phyloP scores from a whole-genome alignment of 768 basidiomycete species.

The Boletus pseudo-olivaceus region DNA sequence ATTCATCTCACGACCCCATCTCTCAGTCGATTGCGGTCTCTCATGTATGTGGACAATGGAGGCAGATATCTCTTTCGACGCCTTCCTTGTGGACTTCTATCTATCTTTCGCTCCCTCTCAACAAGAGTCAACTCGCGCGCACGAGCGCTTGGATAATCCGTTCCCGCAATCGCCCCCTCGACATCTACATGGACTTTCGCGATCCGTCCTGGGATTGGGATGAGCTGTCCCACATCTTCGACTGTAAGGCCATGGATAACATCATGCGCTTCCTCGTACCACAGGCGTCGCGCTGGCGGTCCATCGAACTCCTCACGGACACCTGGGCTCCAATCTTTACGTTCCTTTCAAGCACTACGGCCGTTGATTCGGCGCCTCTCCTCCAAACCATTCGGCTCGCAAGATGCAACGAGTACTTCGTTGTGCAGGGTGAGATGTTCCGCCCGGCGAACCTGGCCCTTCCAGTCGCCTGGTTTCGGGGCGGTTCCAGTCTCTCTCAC shows the following conservation, averaged over 20 bases:
- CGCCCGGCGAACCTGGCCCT: conserved; percentile 37
- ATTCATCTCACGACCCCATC: conserved; percentile 26
- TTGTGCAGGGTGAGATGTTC: conserved; percentile 42
- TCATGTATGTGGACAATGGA: conserved; percentile 51
- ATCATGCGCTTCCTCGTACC: conserved; percentile 44
- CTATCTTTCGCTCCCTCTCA: conserved; percentile 42
- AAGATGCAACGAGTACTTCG: conserved; percentile 59
- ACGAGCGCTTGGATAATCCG: conserved; percentile 39
- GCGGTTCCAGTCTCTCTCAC: conserved; percentile 28
- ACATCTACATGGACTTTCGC: conserved; percentile 55
- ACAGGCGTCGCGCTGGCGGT: conserved; percentile 45
- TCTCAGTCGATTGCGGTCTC: conserved; percentile 36
- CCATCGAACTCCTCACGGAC: conserved; percentile 50
- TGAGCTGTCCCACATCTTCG: conserved; percentile 41
- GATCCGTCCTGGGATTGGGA: conserved; percentile 58
- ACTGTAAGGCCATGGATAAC: conserved; percentile 41
- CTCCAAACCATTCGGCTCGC: conserved; percentile 44
- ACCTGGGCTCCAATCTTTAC: conserved; percentile 58
- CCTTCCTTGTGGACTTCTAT: conserved; percentile 52
- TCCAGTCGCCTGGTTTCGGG: conserved; percentile 42
- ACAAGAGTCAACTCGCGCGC: conserved; percentile 35
- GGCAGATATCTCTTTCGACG: conserved; percentile 43
- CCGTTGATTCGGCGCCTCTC: conserved; percentile 32
- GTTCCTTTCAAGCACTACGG: conserved; percentile 42
- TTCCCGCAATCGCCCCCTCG: conserved; percentile 45